A percentile compares a stretch with the other conserved stretches of the same genome.
Conservation (phyloP, 2,329 filamentous ascomycete species). For the Blumeria graminis region DNA sequence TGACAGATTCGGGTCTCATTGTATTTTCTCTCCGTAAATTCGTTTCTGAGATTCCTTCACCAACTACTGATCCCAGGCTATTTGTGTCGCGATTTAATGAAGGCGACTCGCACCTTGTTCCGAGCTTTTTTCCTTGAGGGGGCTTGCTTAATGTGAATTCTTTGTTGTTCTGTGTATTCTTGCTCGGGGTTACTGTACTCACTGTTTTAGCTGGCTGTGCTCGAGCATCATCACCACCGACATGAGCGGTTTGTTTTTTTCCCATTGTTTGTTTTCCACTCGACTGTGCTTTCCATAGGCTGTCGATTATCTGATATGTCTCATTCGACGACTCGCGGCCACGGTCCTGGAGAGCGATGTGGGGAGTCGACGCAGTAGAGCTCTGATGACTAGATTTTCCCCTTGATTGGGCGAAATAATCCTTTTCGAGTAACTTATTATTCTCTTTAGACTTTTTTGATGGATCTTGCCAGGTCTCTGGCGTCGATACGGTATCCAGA, state of each 20-base stretch:
- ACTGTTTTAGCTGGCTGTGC: slow-evolving; percentile 11
- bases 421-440: slow-evolving; percentile 18
- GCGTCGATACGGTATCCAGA: slow-evolving; percentile 36
- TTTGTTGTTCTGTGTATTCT: slow-evolving; percentile 19
- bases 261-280: slow-evolving; percentile 8
- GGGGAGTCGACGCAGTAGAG: slow-evolving; percentile 42
- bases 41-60: slow-evolving; percentile 8
- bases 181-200: slow-evolving; percentile 14
- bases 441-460: slow-evolving; percentile 17
- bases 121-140: slow-evolving; percentile 36
- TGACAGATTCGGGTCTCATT: slow-evolving; percentile 10
- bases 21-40: slow-evolving; percentile 8
- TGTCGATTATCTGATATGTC: slow-evolving; percentile 22
- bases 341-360: slow-evolving; percentile 81
- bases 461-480: slow-evolving; percentile 22
- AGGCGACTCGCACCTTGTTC: slow-evolving; percentile 15
- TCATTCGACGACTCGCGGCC: slow-evolving; percentile 40
- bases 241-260: slow-evolving; percentile 7
- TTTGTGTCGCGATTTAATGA: slow-evolving; percentile 15
- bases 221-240: slow-evolving; percentile 11
- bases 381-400: slow-evolving; percentile 18
- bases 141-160: slow-evolving; percentile 65
- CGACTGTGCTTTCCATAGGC: slow-evolving; percentile 19
- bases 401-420: slow-evolving; percentile 31
- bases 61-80: slow-evolving; percentile 17